Evolutionary conservation across 2,329 filamentous ascomycete genomes (phyloP), one percentile per base, ranked within the genome.

Genomic region (Fusarium penzigii): DNA sequence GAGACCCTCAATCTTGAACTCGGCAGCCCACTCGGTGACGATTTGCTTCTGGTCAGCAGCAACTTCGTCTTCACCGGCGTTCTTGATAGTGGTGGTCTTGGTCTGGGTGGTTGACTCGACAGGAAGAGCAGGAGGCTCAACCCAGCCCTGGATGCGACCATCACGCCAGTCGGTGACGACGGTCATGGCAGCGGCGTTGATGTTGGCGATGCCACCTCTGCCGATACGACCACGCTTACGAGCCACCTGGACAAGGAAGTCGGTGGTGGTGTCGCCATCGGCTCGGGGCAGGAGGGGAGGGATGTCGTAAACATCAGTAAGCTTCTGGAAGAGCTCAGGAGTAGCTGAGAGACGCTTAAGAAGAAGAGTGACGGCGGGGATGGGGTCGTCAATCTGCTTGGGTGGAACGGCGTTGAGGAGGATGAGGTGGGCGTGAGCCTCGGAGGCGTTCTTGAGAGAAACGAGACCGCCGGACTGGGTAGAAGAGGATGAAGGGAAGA

Each of bases 91-190:
- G n/a, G 68, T 60, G 39, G 67, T 72, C 6, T 63, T 62, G 3
- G 68, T 59, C 7, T 64, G 64, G 3, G 64, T 61, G 47, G 52
- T 46, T 11, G 65, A 64, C 50, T 78, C 78, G 42, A 88, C 80
- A 16, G 82, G 75, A 53, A 90, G 73, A 36, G 81, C 79, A 8
- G 92, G 92, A 3, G 91, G 83, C 63, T 92, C 88, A 44, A 87
- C 83, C 92, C 92, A 96, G 51, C 92, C 92, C 73, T 95, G 91
- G 64, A 99, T 95, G 47, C 94, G 85, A 25, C 92, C 93, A 70
- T 97, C 93, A 62, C 94, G 84, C 90, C 94, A 96, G 76, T 99
- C 94, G n/a, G 86, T 94, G 52, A 99, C 85, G 50, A 99, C 92
- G 1, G 90, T 88, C 82, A 94, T 93, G 57, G 93, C 94, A 8